Conservation (phyloP, 1,284 basidiomycete species). For the Ustilago esculenta region DNA sequence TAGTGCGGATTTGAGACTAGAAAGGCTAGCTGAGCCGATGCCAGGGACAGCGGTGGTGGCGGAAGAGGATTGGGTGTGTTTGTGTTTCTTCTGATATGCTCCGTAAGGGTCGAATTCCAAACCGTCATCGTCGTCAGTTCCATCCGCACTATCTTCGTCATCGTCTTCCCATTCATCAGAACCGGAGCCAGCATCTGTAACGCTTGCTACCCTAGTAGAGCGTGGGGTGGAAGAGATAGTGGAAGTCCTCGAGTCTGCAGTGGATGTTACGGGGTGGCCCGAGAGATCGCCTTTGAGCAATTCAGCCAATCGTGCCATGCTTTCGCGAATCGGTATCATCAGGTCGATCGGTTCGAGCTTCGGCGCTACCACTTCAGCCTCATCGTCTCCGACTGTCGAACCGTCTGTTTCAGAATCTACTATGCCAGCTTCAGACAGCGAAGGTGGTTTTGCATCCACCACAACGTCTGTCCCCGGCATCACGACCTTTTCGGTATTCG, state of each 20-base stretch:
- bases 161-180: constrained; percentile 48
- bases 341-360: constrained; percentile 58
- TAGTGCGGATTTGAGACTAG: constrained; percentile 24
- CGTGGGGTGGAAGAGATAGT: constrained; percentile 1
- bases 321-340: constrained; percentile 47
- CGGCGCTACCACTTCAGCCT: not conserved
- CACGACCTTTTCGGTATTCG: constrained; percentile 24
- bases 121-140: constrained; percentile 37
- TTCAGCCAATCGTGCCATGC: constrained; percentile 45
- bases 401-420: constrained; percentile 10
- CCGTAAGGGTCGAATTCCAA: constrained; percentile 57
- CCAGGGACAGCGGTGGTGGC: constrained; percentile 1
- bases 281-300: constrained; percentile 38
- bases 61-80: constrained; percentile 35
- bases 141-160: constrained; percentile 10
- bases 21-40: constrained; percentile 6
- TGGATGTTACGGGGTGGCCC: not conserved
- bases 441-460: constrained; percentile 32
- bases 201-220: constrained; percentile 16
- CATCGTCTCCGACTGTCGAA: constrained; percentile 7
- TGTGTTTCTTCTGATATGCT: constrained; percentile 45
- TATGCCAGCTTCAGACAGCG: constrained; percentile 15
- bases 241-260: not conserved
- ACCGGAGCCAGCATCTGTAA: constrained; percentile 43
- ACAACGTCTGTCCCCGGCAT: constrained; percentile 36